phyloP scores from a whole-genome alignment of 352 stramenopile species.

The Phytophthora fragariae region DNA sequence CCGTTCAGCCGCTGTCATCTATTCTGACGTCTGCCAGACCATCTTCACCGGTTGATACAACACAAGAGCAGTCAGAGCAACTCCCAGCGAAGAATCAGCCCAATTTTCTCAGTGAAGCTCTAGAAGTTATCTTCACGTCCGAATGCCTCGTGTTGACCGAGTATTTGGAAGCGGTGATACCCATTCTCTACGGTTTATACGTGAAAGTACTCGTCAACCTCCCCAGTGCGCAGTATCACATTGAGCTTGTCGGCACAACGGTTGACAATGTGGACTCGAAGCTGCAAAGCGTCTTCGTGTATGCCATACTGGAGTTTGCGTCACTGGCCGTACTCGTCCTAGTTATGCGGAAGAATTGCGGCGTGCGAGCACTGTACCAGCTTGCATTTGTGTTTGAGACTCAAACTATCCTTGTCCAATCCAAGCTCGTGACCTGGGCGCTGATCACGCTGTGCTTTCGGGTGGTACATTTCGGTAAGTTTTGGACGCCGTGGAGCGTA shows the following conservation, averaged over 20 bases:
- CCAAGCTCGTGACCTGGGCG: slow-evolving; percentile 31
- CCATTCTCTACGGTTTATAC: slow-evolving; percentile 4
- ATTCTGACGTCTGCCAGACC: background rate
- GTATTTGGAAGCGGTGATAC: slow-evolving; percentile 4
- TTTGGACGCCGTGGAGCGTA: background rate
- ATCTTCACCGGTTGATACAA: background rate
- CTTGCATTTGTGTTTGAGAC: slow-evolving; percentile 47
- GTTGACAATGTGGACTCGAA: slow-evolving; percentile 14
- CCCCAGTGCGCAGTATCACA: slow-evolving; percentile 41
- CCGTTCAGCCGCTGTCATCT: background rate
- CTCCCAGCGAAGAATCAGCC: background rate
- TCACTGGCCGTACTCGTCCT: slow-evolving; percentile 35
- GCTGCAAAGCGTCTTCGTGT: slow-evolving; percentile 19
- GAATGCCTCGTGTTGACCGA: slow-evolving; percentile 6
- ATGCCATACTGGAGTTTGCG: slow-evolving; percentile 37
- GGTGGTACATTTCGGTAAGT: slow-evolving; percentile 3
- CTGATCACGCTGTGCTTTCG: slow-evolving; percentile 22
- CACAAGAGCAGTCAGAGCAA: background rate
- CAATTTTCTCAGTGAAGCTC: slow-evolving; percentile 3
- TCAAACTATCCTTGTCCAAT: slow-evolving; percentile 35
- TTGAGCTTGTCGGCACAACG: slow-evolving; percentile 8
- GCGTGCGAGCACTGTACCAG: slow-evolving; percentile 32
- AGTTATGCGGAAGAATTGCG: slow-evolving; percentile 29
- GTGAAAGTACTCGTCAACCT: slow-evolving; percentile 17
- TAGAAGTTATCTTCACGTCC: slow-evolving; percentile 2